A percentile compares a stretch with the other conserved stretches of the same genome.
phyloP scores from a whole-genome alignment of 192 early-diverging fungal genomes.

The Umbelopsis vinacea region DNA sequence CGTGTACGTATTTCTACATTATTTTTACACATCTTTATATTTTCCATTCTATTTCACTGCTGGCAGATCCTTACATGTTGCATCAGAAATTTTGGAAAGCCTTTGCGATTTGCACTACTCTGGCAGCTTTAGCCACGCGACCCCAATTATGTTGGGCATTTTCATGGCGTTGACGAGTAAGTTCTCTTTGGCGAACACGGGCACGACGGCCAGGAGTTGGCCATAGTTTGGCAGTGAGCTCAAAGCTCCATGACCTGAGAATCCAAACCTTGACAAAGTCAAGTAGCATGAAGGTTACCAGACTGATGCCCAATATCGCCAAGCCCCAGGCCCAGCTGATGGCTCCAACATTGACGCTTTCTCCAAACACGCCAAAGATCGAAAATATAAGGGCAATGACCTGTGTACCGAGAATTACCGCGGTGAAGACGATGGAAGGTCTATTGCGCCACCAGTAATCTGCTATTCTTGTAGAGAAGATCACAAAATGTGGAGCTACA shows the following conservation, averaged over 20 bases:
- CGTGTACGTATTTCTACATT: neutral
- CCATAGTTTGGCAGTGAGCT: conserved; percentile 80
- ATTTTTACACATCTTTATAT: neutral
- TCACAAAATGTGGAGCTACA: conserved; percentile 73
- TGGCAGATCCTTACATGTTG: neutral
- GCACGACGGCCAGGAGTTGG: conserved; percentile 64
- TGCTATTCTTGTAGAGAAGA: conserved; percentile 70
- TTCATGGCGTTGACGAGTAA: neutral
- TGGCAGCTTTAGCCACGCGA: neutral
- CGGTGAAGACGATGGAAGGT: conserved; percentile 61
- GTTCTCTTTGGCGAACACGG: conserved; percentile 11
- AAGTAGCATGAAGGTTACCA: conserved; percentile 60
- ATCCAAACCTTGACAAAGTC: conserved; percentile 71
- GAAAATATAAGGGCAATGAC: conserved; percentile 66
- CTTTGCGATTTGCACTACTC: neutral
- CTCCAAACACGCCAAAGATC: conserved; percentile 51
- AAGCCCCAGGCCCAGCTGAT: conserved; percentile 56
- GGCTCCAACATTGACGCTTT: conserved; percentile 28
- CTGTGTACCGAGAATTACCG: conserved; percentile 69
- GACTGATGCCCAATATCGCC: conserved; percentile 56
- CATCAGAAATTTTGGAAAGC: neutral
- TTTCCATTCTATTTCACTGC: too few relatives aligned
- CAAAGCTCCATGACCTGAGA: conserved; percentile 82
- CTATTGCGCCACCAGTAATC: conserved; percentile 66
- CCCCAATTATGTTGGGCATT: neutral